Conservation (phyloP, 805 yeast genomes). For the Ogataea degrootiae region DNA sequence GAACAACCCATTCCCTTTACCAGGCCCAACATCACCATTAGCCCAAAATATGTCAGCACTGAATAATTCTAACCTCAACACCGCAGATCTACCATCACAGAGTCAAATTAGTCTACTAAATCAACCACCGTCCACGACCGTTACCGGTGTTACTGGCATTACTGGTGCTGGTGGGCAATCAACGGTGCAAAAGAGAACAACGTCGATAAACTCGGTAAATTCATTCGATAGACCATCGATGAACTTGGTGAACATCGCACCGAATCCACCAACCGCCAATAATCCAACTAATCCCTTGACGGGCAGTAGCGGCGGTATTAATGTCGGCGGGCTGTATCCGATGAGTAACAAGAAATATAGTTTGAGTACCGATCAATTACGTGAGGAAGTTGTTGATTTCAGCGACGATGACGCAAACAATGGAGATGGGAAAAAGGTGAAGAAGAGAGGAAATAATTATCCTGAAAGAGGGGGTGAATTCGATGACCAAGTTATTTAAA, state of each 20-base stretch:
- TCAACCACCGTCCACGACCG: neutral
- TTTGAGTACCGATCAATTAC: slow-evolving; percentile 18
- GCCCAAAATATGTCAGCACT: slow-evolving; percentile 3
- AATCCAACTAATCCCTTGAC: neutral
- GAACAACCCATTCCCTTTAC: slow-evolving; percentile 18
- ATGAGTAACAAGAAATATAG: slow-evolving; percentile 8
- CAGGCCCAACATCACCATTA: neutral
- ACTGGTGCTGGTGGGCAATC: too few relatives aligned
- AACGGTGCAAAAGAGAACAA: too few relatives aligned
- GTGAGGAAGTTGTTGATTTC: slow-evolving; percentile 21
- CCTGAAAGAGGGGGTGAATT: too few relatives aligned
- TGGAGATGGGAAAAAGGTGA: too few relatives aligned
- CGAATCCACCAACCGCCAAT: neutral
- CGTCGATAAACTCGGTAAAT: too few relatives aligned
- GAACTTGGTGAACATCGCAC: too few relatives aligned
- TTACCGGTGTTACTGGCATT: neutral
- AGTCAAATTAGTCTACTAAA: too few relatives aligned
- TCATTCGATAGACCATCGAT: too few relatives aligned
- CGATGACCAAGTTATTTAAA: too few relatives aligned
- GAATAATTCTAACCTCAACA: slow-evolving; percentile 1
- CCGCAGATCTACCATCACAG: neutral
- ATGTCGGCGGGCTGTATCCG: neutral
- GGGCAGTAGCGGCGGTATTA: neutral
- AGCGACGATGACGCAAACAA: slow-evolving; percentile 16
- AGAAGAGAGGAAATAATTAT: too few relatives aligned